Evolutionary conservation across 1,139 yeast genomes (phyloP).

Genomic region (Lodderomyces margitis): DNA sequence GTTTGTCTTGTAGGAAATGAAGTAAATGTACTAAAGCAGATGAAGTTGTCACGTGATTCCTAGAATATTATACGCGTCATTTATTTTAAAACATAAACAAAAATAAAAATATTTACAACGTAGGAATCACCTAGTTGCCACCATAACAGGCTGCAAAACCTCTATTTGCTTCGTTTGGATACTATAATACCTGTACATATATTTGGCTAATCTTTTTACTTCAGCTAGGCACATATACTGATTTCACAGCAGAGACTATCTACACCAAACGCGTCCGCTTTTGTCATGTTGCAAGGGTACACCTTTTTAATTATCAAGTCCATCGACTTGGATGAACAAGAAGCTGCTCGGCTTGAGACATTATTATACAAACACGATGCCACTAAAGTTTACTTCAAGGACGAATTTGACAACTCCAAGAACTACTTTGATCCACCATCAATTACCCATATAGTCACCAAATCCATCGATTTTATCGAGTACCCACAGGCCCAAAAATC

Average conservation of each 20-base stretch:
- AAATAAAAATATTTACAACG: not conserved
- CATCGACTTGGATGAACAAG: conserved; percentile 18
- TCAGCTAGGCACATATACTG: too few species aligned
- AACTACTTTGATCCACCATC: conserved; percentile 23
- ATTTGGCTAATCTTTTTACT: not conserved
- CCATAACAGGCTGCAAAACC: not conserved
- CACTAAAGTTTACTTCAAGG: conserved; percentile 24
- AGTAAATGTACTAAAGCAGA: too few species aligned
- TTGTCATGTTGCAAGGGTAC: conserved; percentile 35
- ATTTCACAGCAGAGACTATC: not conserved
- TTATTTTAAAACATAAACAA: not conserved
- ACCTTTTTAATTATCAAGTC: conserved; percentile 43
- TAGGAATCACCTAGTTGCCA: not conserved
- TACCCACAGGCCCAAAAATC: conserved; percentile 48
- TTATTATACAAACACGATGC: conserved; percentile 23
- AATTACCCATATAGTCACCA: conserved; percentile 57
- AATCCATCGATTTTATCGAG: conserved; percentile 52
- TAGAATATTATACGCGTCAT: not conserved
- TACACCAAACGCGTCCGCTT: not conserved
- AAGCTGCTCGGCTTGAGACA: conserved; percentile 21
- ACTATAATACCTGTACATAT: not conserved
- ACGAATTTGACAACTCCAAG: conserved; percentile 21
- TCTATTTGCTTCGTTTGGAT: not conserved
- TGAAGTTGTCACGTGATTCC: not conserved
- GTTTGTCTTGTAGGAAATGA: too few species aligned